These are phyloP conservation scores for Crotalaria pallida DNA, from an alignment of 306 rosid species.

Conservation along the genomic window DNA sequence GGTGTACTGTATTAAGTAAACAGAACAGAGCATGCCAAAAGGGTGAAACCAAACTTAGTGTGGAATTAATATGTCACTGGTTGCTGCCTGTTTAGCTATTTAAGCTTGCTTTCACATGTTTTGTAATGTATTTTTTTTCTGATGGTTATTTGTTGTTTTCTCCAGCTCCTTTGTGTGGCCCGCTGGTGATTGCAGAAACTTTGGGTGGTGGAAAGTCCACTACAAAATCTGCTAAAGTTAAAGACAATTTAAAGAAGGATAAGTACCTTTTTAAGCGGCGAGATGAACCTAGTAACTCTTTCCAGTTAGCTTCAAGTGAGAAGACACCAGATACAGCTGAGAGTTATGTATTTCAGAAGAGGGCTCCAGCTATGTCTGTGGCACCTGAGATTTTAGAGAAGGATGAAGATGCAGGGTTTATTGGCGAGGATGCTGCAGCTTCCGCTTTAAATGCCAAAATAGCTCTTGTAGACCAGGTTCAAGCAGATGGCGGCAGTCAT, in stretches of 20 bases:
- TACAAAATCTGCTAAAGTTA: constrained; percentile 56
- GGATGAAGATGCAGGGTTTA: constrained; percentile 26
- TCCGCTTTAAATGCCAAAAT: constrained; percentile 36
- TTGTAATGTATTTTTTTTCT: not conserved
- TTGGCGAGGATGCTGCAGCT: constrained; percentile 29
- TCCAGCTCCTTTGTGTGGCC: constrained; percentile 97
- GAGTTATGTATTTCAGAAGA: constrained; percentile 54
- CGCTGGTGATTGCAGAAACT: constrained; percentile 81
- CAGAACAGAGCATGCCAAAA: no score
- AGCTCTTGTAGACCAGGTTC: constrained; percentile 25
- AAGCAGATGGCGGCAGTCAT: constrained; percentile 30
- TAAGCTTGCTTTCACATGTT: not conserved
- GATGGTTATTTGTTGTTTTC: not conserved
- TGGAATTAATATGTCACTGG: no score
- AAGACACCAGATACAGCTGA: constrained; percentile 47
- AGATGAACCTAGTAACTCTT: constrained; percentile 55
- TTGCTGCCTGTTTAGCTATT: not conserved
- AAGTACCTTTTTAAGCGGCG: constrained; percentile 86
- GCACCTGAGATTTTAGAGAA: constrained; percentile 31
- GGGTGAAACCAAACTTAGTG: no score
- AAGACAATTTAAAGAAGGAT: constrained; percentile 73
- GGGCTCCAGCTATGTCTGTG: constrained; percentile 33
- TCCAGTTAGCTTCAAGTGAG: constrained; percentile 36
- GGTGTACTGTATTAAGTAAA: no score
- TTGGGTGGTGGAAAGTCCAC: constrained; percentile 57